Evolutionary conservation across 2,329 filamentous ascomycete species (phyloP), one percentile per base, ranked within the genome.

Genomic region (Bertia moriformis): DNA sequence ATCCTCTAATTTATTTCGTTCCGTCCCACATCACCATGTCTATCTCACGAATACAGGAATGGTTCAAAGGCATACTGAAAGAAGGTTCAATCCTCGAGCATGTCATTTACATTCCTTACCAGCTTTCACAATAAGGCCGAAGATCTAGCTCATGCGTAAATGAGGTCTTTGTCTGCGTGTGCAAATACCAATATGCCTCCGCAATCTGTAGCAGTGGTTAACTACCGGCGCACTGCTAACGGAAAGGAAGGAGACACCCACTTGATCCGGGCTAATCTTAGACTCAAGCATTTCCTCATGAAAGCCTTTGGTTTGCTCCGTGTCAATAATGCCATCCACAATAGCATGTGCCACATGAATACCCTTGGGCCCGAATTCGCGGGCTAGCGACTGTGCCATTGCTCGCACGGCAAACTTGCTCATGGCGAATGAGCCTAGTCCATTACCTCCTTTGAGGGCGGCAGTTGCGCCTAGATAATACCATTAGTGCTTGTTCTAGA

Each of bases 111-210:
- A n/a, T n/a, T n/a, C n/a, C n/a, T 27, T 27, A 27, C 22, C 22
- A 27, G 7, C 7, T 27, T n/a, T 27, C 22, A 7, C 7, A 27
- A n/a, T 27, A 27, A 10, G 22, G 22, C 22, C 22, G 22, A 7
- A 70, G 59, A 48, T 73, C 69, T 42, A 73, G 55, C 51, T 73
- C 69, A 49, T 66, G 67, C 0, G 67, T 69, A 41, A 69, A 71
- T 4, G 63, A 59, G 7, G 62, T 64, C 48, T 56, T 56, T 2
- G 65, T 63, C 52, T 73, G 68, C 0, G 58, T 64, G 41, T 72
- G 67, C 46, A 73, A 46, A 46, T 62, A 60, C 68, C 68, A 73
- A 44, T 73, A 73, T 4, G 64, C 58, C 42, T 71, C 65, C 4
- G 69, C 69, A 53, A 73, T 71, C 57, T 70, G 38, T 2, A 39